Conservation (phyloP, 495 filamentous ascomycete species). For the Jackrogersella minutella region DNA sequence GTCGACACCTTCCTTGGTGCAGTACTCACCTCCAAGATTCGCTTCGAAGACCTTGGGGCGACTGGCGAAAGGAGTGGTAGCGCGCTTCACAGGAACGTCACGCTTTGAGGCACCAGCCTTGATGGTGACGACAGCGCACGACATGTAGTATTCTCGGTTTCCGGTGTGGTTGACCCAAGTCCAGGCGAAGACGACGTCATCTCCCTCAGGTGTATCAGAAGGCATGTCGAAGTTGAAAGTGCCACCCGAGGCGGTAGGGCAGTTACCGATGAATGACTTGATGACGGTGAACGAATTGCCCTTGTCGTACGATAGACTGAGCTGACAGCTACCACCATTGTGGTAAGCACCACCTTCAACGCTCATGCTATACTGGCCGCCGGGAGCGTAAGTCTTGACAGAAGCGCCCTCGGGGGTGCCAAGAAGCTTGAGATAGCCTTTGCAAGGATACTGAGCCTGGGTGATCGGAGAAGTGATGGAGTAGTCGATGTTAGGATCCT, state of each 20-base stretch:
- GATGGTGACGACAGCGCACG: slow-evolving; percentile 68
- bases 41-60: slow-evolving; percentile 68
- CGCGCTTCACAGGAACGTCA: slow-evolving; percentile 41
- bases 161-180: slow-evolving; percentile 70
- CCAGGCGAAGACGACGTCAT: slow-evolving; percentile 70
- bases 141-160: slow-evolving; percentile 76
- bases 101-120: slow-evolving; percentile 48
- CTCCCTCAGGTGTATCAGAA: slow-evolving; percentile 62
- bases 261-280: slow-evolving; percentile 69
- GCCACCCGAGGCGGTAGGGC: slow-evolving; percentile 55
- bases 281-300: slow-evolving; percentile 70
- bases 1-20: slow-evolving; percentile 61
- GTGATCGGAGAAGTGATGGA: slow-evolving; percentile 66
- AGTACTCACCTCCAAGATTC: slow-evolving; percentile 63
- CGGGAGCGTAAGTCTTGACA: slow-evolving; percentile 63
- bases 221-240: slow-evolving; percentile 72
- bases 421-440: slow-evolving; percentile 67
- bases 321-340: slow-evolving; percentile 72
- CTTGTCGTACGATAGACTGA: slow-evolving; percentile 68
- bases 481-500: slow-evolving; percentile 56
- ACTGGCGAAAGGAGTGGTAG: slow-evolving; percentile 51
- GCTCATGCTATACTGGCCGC: slow-evolving; percentile 64
- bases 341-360: slow-evolving; percentile 66
- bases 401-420: slow-evolving; percentile 54
- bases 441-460: slow-evolving; percentile 67